Evolutionary conservation across 768 basidiomycete genomes (phyloP).

Genomic region (Hydnum rufescens): DNA sequence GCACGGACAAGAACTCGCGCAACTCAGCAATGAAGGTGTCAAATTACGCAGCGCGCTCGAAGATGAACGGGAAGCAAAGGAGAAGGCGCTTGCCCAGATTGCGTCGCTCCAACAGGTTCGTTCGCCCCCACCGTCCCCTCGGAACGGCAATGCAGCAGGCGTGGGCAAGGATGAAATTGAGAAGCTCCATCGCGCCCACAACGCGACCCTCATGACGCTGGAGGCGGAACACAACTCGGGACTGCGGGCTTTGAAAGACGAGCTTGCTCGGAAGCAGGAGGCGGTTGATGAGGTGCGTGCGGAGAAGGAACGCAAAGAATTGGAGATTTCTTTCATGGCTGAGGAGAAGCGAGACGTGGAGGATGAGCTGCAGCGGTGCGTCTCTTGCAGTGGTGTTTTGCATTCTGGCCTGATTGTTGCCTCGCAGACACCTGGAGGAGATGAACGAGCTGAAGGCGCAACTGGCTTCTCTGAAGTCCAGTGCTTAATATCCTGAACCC

Average conservation of each 20-base stretch:
- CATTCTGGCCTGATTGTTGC: too few relatives aligned
- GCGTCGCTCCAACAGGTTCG: conserved; percentile 25
- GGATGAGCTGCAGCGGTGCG: conserved; percentile 52
- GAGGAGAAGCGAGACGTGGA: conserved; percentile 59
- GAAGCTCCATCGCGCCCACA: conserved; percentile 66
- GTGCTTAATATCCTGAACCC: too few relatives aligned
- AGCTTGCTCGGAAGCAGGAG: conserved; percentile 33
- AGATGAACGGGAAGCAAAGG: conserved; percentile 46
- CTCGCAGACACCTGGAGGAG: not conserved
- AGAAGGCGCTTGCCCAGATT: conserved; percentile 27
- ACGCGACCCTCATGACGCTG: conserved; percentile 56
- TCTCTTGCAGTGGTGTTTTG: too few relatives aligned
- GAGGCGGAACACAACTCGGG: conserved; percentile 45
- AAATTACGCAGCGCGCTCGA: conserved; percentile 52
- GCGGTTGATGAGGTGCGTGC: conserved; percentile 33
- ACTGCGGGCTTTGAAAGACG: conserved; percentile 30
- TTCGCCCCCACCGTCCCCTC: conserved; percentile 18
- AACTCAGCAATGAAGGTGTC: conserved; percentile 42
- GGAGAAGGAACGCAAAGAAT: conserved; percentile 45
- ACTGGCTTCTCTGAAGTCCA: too few relatives aligned
- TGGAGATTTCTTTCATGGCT: conserved; percentile 69
- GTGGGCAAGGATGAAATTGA: conserved; percentile 63
- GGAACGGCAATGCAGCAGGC: conserved; percentile 24
- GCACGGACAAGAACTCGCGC: conserved; percentile 43
- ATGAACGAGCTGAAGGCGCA: not conserved